Percentiles rank a stretch among this genome's conserved stretches.
Evolutionary conservation across 169 alveolate species (phyloP).

Genomic region (Sarcocystis neurona): DNA sequence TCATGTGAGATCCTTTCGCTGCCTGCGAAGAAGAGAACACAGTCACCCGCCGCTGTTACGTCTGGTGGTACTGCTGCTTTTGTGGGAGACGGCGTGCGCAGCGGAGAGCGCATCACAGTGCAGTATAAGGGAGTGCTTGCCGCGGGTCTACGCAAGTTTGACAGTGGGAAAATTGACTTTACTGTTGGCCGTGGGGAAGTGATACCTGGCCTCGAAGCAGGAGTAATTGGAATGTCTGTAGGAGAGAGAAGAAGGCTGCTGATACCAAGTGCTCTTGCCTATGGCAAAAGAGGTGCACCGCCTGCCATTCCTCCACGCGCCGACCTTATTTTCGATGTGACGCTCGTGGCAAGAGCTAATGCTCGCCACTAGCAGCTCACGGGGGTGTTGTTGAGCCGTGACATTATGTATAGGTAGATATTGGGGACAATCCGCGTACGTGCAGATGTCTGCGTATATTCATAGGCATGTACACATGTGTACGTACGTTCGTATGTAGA

Average conservation of each 20-base stretch:
- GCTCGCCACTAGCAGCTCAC: too few species aligned
- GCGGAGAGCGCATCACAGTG: constrained; percentile 24
- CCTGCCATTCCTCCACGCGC: constrained; percentile 55
- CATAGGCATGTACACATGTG: too few species aligned
- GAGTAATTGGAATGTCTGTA: constrained; percentile 15
- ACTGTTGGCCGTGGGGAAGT: constrained; percentile 29
- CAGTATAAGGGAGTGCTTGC: constrained; percentile 36
- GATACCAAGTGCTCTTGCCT: constrained; percentile 45
- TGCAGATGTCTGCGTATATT: too few species aligned
- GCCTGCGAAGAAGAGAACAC: neutral
- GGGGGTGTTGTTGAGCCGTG: too few species aligned
- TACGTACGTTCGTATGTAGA: too few species aligned
- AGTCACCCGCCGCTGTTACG: too few species aligned
- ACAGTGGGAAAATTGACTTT: constrained; percentile 9
- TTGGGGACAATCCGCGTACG: too few species aligned
- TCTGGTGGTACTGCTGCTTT: too few species aligned
- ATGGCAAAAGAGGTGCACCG: constrained; percentile 56
- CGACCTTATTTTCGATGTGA: constrained; percentile 32
- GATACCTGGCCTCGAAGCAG: constrained; percentile 42
- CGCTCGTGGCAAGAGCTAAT: constrained; percentile 19
- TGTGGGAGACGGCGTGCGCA: neutral
- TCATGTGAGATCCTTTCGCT: neutral
- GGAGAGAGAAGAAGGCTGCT: constrained; percentile 37
- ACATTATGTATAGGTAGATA: too few species aligned
- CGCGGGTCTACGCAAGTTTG: neutral